A percentile compares a stretch with the other conserved stretches of the same genome.
These are phyloP conservation scores for Fusarium albosuccineum DNA, from an alignment of 2,329 filamentous ascomycete genomes.

Conservation along the genomic window DNA sequence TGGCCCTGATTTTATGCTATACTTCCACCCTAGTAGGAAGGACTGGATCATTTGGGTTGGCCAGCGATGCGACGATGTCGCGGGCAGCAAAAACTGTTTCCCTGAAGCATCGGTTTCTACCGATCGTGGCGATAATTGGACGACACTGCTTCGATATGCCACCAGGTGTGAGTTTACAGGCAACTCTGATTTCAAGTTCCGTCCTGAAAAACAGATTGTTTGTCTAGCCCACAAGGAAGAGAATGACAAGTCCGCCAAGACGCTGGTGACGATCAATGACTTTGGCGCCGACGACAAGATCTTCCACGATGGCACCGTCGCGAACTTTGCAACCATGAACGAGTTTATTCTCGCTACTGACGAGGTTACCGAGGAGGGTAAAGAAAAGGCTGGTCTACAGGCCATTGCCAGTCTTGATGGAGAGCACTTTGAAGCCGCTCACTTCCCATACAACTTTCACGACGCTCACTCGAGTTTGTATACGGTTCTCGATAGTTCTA, in stretches of 20 bases:
- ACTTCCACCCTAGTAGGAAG: conserved; percentile 86
- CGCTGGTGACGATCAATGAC: conserved; percentile 82
- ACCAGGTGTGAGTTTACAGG: conserved; percentile 89
- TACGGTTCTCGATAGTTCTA: conserved; percentile 94
- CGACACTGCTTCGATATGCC: conserved; percentile 79
- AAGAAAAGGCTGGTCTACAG: conserved; percentile 72
- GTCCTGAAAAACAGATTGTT: conserved; percentile 67
- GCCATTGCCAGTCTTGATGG: conserved; percentile 90
- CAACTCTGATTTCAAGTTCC: conserved; percentile 67
- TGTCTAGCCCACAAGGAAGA: conserved; percentile 70
- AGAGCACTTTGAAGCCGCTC: conserved; percentile 81
- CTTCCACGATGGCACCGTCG: conserved; percentile 69
- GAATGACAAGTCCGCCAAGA: conserved; percentile 70
- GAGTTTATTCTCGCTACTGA: conserved; percentile 95
- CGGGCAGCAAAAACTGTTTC: conserved; percentile 71
- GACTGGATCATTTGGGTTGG: conserved; percentile 96
- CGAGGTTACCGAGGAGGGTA: conserved; percentile 65
- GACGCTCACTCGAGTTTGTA: conserved; percentile 85
- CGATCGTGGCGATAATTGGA: conserved; percentile 86
- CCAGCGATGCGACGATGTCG: conserved; percentile 71
- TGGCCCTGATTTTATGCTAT: conserved; percentile 62
- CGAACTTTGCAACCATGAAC: conserved; percentile 92
- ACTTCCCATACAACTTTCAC: conserved; percentile 88
- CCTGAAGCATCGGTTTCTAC: conserved; percentile 80
- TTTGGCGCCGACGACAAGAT: conserved; percentile 76